phyloP scores from a whole-genome alignment of 768 basidiomycete genomes.

The Mycena kentingensis region DNA sequence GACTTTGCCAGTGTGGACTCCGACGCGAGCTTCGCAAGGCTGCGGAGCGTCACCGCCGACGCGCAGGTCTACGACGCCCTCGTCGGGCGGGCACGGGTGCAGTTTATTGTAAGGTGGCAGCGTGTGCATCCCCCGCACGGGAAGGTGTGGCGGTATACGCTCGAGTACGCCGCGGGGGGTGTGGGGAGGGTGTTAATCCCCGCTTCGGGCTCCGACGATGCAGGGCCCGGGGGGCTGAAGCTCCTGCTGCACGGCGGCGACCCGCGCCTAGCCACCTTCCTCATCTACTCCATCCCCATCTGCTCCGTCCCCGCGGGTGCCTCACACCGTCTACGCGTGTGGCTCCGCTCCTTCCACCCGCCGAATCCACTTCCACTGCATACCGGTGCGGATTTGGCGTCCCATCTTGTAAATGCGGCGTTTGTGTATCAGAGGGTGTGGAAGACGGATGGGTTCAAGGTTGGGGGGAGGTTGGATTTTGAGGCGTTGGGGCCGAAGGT shows the following conservation, averaged over 20 bases:
- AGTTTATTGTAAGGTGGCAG: conserved; percentile 62
- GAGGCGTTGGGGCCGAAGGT: conserved; percentile 49
- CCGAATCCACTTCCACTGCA: conserved; percentile 32
- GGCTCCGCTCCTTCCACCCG: conserved; percentile 54
- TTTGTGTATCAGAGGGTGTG: conserved; percentile 67
- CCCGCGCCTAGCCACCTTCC: conserved; percentile 53
- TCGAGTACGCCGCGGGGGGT: conserved; percentile 69
- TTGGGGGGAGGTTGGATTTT: conserved; percentile 61
- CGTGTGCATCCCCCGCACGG: conserved; percentile 41
- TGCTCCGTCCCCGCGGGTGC: conserved; percentile 56
- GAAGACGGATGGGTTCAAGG: conserved; percentile 63
- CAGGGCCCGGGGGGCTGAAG: no score
- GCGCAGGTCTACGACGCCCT: conserved; percentile 55
- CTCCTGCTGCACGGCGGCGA: conserved; percentile 54
- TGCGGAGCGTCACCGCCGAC: conserved; percentile 44
- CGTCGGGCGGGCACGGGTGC: conserved; percentile 58
- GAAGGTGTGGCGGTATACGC: conserved; percentile 52
- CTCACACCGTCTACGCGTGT: conserved; percentile 64
- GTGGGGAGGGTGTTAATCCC: conserved; percentile 58
- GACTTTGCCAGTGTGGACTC: conserved; percentile 59
- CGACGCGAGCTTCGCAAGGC: conserved; percentile 58
- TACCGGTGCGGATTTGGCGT: no score
- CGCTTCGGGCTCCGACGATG: no score
- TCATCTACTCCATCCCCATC: conserved; percentile 62
- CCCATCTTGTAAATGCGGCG: conserved; percentile 44